A percentile compares a stretch with the other conserved stretches of the same genome.
Evolutionary conservation across 2,329 filamentous ascomycete genomes (phyloP).

Genomic region (Corinectria fuckeliana): DNA sequence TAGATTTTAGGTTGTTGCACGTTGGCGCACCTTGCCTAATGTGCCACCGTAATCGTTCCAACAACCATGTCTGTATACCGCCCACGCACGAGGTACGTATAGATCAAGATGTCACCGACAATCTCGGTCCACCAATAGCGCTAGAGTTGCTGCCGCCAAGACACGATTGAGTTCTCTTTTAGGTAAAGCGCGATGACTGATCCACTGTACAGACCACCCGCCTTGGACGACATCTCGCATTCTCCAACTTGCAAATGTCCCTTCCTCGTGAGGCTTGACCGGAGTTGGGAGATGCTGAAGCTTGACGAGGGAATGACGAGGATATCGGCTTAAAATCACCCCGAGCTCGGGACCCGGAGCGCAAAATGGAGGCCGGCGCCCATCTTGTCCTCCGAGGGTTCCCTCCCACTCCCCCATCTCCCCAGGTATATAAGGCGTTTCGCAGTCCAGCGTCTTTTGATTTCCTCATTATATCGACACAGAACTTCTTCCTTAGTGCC

Average conservation of each 20-base stretch:
- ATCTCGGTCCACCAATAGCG: no score
- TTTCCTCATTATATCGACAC: neutral
- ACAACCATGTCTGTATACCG: no score
- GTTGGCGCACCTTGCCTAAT: no score
- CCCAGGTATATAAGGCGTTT: slow-evolving; percentile 1
- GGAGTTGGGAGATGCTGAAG: neutral
- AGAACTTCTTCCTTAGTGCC: neutral
- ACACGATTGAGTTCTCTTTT: slow-evolving; percentile 14
- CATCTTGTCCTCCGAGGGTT: no score
- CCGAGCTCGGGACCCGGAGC: neutral
- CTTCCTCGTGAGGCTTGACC: neutral
- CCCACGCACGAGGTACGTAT: no score
- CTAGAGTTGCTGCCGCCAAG: slow-evolving; percentile 8
- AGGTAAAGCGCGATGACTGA: neutral
- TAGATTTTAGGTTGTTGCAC: no score
- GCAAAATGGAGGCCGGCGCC: neutral
- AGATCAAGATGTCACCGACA: no score
- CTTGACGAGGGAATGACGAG: neutral
- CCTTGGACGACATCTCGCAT: neutral
- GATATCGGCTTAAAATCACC: neutral
- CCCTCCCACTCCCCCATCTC: neutral
- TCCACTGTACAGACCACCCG: neutral
- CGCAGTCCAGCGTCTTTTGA: neutral
- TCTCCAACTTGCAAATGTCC: neutral
- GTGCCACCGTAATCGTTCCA: no score